Conservation (phyloP, 768 basidiomycete species). For the Nidularia sp. region DNA sequence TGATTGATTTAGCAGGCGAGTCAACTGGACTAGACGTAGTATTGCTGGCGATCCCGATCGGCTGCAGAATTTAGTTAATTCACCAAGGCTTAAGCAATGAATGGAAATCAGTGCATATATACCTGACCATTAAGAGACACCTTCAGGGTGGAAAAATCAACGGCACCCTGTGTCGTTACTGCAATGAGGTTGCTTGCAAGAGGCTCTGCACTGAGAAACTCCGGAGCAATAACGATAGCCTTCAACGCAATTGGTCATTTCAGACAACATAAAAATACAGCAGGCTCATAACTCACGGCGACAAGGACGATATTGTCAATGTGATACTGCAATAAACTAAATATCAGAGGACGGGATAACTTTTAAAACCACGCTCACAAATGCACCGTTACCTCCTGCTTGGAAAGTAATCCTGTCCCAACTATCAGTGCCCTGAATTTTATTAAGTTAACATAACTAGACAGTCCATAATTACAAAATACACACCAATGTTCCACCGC, state of each 20-base stretch:
- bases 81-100: neutral
- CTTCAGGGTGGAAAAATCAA: conserved; percentile 32
- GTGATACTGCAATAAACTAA: conserved; percentile 29
- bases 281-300: conserved; percentile 18
- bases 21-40: conserved; percentile 39
- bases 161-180: conserved; percentile 43
- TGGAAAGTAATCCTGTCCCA: conserved; percentile 52
- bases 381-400: conserved; percentile 39
- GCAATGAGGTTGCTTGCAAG: conserved; percentile 42
- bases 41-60: conserved; percentile 24
- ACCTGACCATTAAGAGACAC: conserved; percentile 38
- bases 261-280: neutral
- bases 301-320: conserved; percentile 47
- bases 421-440: conserved; percentile 27
- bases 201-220: conserved; percentile 51
- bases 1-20: conserved; percentile 42
- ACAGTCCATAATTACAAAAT: neutral
- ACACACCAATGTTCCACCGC: conserved; percentile 29
- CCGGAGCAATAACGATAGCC: conserved; percentile 39
- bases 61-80: conserved; percentile 11
- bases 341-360: neutral
- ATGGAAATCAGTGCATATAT: conserved; percentile 1
- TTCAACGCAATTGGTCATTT: conserved; percentile 7
- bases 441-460: neutral
- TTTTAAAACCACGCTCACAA: conserved; percentile 16